Evolutionary conservation across 495 filamentous ascomycete genomes (phyloP).

Genomic region (Paragyromitra xinjiangensis): DNA sequence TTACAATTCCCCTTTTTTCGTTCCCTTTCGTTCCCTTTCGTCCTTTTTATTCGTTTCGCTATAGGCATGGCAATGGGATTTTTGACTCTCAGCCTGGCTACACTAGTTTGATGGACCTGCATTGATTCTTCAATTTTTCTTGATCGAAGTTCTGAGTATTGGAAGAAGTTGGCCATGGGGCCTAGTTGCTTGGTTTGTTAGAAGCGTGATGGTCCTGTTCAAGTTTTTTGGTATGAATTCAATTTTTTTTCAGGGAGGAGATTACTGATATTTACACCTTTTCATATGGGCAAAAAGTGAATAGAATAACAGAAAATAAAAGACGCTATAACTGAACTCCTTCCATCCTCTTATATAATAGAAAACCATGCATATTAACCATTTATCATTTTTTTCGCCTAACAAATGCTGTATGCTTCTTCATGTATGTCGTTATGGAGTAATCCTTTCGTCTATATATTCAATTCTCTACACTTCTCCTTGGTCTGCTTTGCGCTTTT

Average conservation of each 20-base stretch:
- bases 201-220: background rate
- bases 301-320: constrained; percentile 22
- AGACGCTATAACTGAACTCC: constrained; percentile 8
- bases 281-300: constrained; percentile 1
- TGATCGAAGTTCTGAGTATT: background rate
- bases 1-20: constrained; percentile 25
- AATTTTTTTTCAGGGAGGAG: background rate
- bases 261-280: constrained; percentile 10
- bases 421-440: background rate
- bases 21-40: background rate
- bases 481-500: constrained; percentile 13
- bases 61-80: constrained; percentile 39
- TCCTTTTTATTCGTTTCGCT: background rate
- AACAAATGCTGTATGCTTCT: background rate
- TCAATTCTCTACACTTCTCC: constrained; percentile 25
- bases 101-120: background rate
- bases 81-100: background rate
- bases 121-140: constrained; percentile 1
- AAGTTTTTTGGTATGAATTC: background rate
- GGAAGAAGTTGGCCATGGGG: background rate
- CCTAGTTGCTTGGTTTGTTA: constrained; percentile 15
- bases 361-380: background rate
- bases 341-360: constrained; percentile 4
- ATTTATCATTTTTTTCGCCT: background rate
- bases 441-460: background rate